Percentiles rank a stretch among this genome's conserved stretches.
These are phyloP conservation scores for Backusella liffmaniae DNA, from an alignment of 192 early-diverging fungal species.

Conservation along the genomic window DNA sequence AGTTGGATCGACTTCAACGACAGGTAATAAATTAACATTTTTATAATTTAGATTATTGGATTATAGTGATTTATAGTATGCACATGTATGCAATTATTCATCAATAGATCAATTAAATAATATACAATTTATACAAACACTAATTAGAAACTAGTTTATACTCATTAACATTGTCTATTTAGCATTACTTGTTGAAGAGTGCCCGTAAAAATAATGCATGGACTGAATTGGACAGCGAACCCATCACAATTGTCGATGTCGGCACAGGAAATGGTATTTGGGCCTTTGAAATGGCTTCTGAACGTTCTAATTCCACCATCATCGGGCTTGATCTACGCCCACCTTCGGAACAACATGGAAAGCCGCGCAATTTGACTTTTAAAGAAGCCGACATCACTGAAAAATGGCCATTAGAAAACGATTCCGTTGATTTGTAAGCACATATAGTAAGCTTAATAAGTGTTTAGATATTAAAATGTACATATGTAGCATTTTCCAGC, in stretches of 20 bases:
- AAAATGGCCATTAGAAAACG: conserved; percentile 27
- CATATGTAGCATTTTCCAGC: conserved; percentile 27
- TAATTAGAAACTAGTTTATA: neutral
- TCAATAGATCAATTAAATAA: neutral
- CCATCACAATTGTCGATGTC: conserved; percentile 26
- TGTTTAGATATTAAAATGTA: neutral
- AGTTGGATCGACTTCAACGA: conserved; percentile 31
- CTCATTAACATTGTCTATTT: conserved; percentile 3
- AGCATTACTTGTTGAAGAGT: conserved; percentile 38
- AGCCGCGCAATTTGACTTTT: conserved; percentile 26
- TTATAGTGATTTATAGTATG: neutral
- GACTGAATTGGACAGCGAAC: conserved; percentile 9
- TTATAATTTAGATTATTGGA: neutral
- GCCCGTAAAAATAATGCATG: conserved; percentile 34
- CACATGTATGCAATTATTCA: neutral
- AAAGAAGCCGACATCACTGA: conserved; percentile 24
- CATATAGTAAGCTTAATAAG: neutral
- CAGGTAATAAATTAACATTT: conserved; percentile 23
- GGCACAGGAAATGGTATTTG: conserved; percentile 41
- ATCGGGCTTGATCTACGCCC: conserved; percentile 27
- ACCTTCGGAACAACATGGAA: conserved; percentile 26
- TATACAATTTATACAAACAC: neutral
- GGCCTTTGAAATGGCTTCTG: conserved; percentile 36
- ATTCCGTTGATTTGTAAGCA: conserved; percentile 37
- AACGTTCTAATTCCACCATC: conserved; percentile 22